These are phyloP conservation scores for Fraxinus angustifolia DNA, from an alignment of 305 asterid genomes.

Conservation along the genomic window DNA sequence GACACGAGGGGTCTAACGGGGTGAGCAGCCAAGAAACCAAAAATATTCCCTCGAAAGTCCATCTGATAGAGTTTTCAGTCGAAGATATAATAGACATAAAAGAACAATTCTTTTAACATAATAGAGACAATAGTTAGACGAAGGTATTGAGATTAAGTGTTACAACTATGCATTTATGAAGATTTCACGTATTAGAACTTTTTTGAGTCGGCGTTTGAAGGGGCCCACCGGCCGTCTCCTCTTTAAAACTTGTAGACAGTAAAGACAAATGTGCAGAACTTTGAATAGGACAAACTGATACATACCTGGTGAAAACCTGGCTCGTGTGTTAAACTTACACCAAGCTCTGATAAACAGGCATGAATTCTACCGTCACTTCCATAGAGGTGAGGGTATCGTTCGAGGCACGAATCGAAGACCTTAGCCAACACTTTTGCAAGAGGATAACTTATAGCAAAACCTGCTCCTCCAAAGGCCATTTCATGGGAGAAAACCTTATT, in stretches of 20 bases:
- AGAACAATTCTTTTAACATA: background rate
- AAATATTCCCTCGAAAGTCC: constrained; percentile 68
- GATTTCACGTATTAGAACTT: background rate
- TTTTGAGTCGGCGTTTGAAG: background rate
- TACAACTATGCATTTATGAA: background rate
- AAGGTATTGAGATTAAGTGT: background rate
- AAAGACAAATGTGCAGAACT: background rate
- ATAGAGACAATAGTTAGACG: background rate
- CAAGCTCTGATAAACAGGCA: constrained; percentile 69
- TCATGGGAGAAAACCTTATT: constrained; percentile 51
- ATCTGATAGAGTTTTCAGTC: constrained; percentile 35
- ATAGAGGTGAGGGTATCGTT: constrained; percentile 63
- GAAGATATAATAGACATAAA: background rate
- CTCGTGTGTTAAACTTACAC: constrained; percentile 62
- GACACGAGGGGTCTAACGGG: constrained; percentile 63
- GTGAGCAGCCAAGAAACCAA: constrained; percentile 73
- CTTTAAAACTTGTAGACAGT: background rate
- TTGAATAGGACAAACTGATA: background rate
- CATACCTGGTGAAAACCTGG: constrained; percentile 91
- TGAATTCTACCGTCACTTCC: constrained; percentile 75
- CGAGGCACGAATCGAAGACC: constrained; percentile 62
- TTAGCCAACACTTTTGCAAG: constrained; percentile 60
- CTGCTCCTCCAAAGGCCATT: constrained; percentile 96
- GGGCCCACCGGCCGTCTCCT: background rate
- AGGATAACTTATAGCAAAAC: constrained; percentile 80